Evolutionary conservation across 192 early-diverging fungal genomes (phyloP), one percentile per base, ranked within the genome.

Genomic region (Backusella westeae): DNA sequence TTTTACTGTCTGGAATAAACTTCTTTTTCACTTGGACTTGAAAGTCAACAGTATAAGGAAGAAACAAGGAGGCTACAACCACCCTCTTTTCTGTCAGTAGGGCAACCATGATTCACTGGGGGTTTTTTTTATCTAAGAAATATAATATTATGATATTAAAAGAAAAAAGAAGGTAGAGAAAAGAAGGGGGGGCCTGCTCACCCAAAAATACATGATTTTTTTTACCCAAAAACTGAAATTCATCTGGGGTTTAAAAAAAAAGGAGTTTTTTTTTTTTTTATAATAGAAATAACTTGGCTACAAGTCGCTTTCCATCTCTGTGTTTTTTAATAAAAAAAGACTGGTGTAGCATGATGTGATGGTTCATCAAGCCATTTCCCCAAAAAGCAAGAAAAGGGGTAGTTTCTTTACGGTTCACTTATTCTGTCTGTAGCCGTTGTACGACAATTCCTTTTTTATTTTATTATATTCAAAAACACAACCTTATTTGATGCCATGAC

Each of bases 31-130:
- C 81, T 35, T 73, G 34, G 9, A 87, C 74, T 26, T 87, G 80
- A 68, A 92, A 89, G 78, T 88, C 89, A 78, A 91, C 87, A 36
- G 94, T 93, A 52, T 89, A 87, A 6, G 94, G 94, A 46, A 93
- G 85, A 77, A 92, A 92, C 8, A 95, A 82, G 9, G 92, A 87
- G 10, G 90, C 92, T n/a, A 93, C 89, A 15, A 94, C 82, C 7
- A 93, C 87, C 66, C 90, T 83, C 42, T 86, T 79, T 19, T 79
- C 67, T 5, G 78, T 79, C 39, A 79, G 65, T n/a, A 36, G 23
- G 8, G 66, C 26, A 42, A 71, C 67, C 42, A 35, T 42, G 34
- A 38, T 38, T 39, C 3, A 17, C 21, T 44, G 14, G 1, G 10
- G 10, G 6, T 15, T 68, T 68, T 68, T 38, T 14, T 15, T 21